These are phyloP conservation scores for Lanmaoa pseudosensibilis DNA, from an alignment of 768 basidiomycete species.

Conservation along the genomic window DNA sequence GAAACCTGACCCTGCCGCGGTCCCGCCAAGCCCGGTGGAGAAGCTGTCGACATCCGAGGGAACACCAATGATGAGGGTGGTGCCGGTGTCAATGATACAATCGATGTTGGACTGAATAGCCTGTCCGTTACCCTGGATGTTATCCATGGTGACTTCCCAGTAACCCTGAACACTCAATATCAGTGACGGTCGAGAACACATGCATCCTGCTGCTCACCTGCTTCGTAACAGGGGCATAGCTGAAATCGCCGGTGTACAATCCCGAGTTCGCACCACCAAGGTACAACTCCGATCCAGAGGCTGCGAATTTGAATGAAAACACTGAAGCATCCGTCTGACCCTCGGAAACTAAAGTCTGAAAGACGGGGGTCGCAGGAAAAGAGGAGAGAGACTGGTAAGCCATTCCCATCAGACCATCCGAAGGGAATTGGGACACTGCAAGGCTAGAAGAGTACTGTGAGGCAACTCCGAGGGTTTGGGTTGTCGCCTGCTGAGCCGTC, in stretches of 20 bases:
- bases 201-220: neutral
- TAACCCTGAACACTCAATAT: slow-evolving; percentile 9
- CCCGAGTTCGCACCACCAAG: slow-evolving; percentile 49
- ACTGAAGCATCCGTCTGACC: slow-evolving; percentile 30
- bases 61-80: slow-evolving; percentile 9
- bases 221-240: slow-evolving; percentile 23
- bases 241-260: slow-evolving; percentile 47
- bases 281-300: slow-evolving; percentile 44
- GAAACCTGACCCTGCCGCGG: slow-evolving; percentile 23
- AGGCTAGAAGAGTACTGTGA: slow-evolving; percentile 7
- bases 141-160: slow-evolving; percentile 22
- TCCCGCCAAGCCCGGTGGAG: slow-evolving; percentile 27
- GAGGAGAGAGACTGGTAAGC: slow-evolving; percentile 40
- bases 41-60: slow-evolving; percentile 15
- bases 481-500: slow-evolving; percentile 5
- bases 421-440: neutral
- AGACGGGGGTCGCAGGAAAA: slow-evolving; percentile 36
- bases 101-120: slow-evolving; percentile 6
- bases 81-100: slow-evolving; percentile 26
- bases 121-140: neutral
- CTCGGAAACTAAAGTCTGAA: slow-evolving; percentile 43
- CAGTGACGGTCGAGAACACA: neutral
- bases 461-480: slow-evolving; percentile 18
- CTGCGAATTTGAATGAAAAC: slow-evolving; percentile 51
- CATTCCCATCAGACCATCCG: slow-evolving; percentile 41